Conservation (phyloP, 2,329 filamentous ascomycete genomes). For the Boeremia lycopersici region DNA sequence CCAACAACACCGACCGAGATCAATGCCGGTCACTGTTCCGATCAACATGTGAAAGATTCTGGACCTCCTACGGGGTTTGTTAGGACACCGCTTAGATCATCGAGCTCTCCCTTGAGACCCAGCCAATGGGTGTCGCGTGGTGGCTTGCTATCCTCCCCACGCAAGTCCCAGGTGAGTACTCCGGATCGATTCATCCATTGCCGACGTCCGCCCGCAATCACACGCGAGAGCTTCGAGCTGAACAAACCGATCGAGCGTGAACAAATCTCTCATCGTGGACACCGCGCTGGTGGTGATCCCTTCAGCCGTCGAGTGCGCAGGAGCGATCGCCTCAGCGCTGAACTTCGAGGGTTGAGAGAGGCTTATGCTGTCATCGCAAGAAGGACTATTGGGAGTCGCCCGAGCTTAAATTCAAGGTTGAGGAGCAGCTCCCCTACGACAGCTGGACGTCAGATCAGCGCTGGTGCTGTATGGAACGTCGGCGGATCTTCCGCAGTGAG, state of each 20-base stretch:
- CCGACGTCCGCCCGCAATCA: slow-evolving; percentile 50
- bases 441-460: slow-evolving; percentile 59
- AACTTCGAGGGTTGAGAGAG: slow-evolving; percentile 41
- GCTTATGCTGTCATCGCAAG: slow-evolving; percentile 36
- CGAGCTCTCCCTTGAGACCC: slow-evolving; percentile 41
- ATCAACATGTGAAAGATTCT: neutral
- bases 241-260: slow-evolving; percentile 55
- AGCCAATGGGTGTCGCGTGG: slow-evolving; percentile 40
- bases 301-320: slow-evolving; percentile 55
- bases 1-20: neutral
- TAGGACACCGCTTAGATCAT: slow-evolving; percentile 25
- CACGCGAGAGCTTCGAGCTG: slow-evolving; percentile 58
- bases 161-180: slow-evolving; percentile 37
- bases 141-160: slow-evolving; percentile 26
- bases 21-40: neutral
- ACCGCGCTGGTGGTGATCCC: slow-evolving; percentile 56
- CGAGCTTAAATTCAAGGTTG: slow-evolving; percentile 26
- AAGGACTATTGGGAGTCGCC: slow-evolving; percentile 25
- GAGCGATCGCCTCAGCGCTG: slow-evolving; percentile 40
- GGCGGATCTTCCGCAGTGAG: slow-evolving; percentile 69
- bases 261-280: slow-evolving; percentile 55
- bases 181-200: slow-evolving; percentile 66
- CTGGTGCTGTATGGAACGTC: slow-evolving; percentile 76
- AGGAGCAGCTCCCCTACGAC: slow-evolving; percentile 29
- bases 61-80: neutral